A percentile compares a stretch with the other conserved stretches of the same genome.
phyloP scores from a whole-genome alignment of 805 yeast genomes.

The Isabelozyma rhagii region DNA sequence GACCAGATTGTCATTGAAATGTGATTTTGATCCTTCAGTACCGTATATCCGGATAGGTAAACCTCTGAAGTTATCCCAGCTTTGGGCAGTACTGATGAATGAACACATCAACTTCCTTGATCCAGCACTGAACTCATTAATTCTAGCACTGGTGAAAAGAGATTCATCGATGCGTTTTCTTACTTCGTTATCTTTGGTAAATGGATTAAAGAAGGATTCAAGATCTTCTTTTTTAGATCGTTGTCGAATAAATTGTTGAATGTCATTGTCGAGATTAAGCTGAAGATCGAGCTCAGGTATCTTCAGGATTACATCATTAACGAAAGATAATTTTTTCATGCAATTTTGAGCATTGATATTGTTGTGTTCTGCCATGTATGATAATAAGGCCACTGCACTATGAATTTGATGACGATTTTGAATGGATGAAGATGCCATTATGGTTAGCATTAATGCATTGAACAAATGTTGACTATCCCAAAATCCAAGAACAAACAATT shows the following conservation, averaged over 20 bases:
- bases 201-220: not conserved
- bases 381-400: slow-evolving; percentile 28
- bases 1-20: not conserved
- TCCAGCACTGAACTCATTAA: not conserved
- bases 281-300: slow-evolving; percentile 20
- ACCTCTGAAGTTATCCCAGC: slow-evolving; percentile 1
- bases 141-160: not conserved
- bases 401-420: slow-evolving; percentile 9
- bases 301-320: slow-evolving; percentile 15
- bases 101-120: not conserved
- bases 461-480: slow-evolving; percentile 41
- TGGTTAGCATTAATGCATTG: slow-evolving; percentile 25
- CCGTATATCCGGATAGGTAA: slow-evolving; percentile 1
- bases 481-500: slow-evolving; percentile 32
- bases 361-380: slow-evolving; percentile 29
- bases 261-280: slow-evolving; percentile 17
- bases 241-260: slow-evolving; percentile 2
- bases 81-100: slow-evolving; percentile 1
- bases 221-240: not conserved
- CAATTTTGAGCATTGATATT: slow-evolving; percentile 34
- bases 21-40: not conserved
- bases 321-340: slow-evolving; percentile 24
- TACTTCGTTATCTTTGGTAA: not conserved
- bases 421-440: slow-evolving; percentile 23
- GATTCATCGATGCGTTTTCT: not conserved